Evolutionary conservation across 352 stramenopile genomes (phyloP), one percentile per base, ranked within the genome.

Genomic region (Plasmopara muralis): DNA sequence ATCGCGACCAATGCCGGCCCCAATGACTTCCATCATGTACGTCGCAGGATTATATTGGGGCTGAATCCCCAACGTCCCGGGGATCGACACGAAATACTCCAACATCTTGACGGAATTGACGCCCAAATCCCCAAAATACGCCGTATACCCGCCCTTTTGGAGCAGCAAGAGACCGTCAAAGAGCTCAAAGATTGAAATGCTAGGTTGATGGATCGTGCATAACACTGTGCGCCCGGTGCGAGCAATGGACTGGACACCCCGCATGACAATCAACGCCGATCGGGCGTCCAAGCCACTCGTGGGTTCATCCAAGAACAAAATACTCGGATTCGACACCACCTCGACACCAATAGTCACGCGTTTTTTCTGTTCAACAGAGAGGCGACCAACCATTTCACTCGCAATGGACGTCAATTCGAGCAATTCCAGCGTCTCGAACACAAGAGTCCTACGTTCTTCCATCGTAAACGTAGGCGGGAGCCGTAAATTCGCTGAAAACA

Each of bases 231-330:
- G 83, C 12, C 90, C 89, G 4, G 73, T 95, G 10, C 80, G 74
- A 4, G 87, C 81, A 39, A 97, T 89, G 31, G 85, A 77, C 40
- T 77, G 70, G 39, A 98, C 72, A 9, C 79, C 79, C 13, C 77
- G 71, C 62, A 56, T 56, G 40, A 56, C 50, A 8, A 56, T 56
- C 0, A 56, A 34, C 4, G 50, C 31, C 29, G 50, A 98, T 9
- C 79, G 81, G 0, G 80, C 72, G 57, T 98, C 90, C 13, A 98
- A 57, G 29, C 86, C 84, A 62, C 67, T 87, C 0, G 88, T 97
- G 0, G 89, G 89, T 61, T 97, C 93, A 53, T 97, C 90, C 18
- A 98, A 57, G 60, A 98, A 96, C 43, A 98, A 51, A 38, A 98
- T 69, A 58, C 90, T 90, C n/a, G 93, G 93, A 64, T 97, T 96